These are phyloP conservation scores for Boletus semigastroideus DNA, from an alignment of 1,284 basidiomycete genomes.

Conservation along the genomic window DNA sequence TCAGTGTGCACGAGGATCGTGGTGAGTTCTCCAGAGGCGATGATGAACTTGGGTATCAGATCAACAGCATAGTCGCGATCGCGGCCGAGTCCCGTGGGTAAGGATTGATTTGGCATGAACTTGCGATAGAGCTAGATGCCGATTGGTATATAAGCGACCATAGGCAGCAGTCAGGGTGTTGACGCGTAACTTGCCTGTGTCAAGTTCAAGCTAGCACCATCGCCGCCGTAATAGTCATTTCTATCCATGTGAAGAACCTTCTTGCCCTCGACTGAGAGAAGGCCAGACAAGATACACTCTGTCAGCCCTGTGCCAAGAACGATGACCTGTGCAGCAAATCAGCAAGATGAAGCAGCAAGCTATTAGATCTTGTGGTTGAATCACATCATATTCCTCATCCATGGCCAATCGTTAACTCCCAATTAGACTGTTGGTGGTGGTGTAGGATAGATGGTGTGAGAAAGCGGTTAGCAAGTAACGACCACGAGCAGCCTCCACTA, in stretches of 20 bases:
- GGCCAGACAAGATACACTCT: constrained; percentile 96
- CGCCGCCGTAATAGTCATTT: constrained; percentile 99
- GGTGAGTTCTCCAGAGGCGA: constrained; percentile 96
- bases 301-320: constrained; percentile 96
- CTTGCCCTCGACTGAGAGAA: constrained; percentile 98
- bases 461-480: constrained; percentile 20
- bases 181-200: constrained; percentile 72
- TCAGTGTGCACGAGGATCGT: constrained; percentile 99
- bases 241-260: constrained; percentile 99
- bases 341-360: constrained; percentile 8
- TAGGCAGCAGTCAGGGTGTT: constrained; percentile 7
- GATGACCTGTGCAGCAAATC: constrained; percentile 63
- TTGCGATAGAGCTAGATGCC: constrained; percentile 86
- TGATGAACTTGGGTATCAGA: constrained; percentile 96
- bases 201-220: constrained; percentile 95
- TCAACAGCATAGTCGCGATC: constrained; percentile 97
- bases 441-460: constrained; percentile 14
- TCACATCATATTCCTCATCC: constrained; percentile 90
- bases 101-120: constrained; percentile 77
- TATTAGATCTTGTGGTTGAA: constrained; percentile 28
- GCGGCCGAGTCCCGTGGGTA: constrained; percentile 81
- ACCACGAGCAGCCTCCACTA: constrained; percentile 13
- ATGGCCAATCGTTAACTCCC: constrained; percentile 42
- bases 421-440: constrained; percentile 7
- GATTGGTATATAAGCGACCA: constrained; percentile 21